Evolutionary conservation across 2,329 filamentous ascomycete species (phyloP).

Genomic region (Talaromyces sp.): DNA sequence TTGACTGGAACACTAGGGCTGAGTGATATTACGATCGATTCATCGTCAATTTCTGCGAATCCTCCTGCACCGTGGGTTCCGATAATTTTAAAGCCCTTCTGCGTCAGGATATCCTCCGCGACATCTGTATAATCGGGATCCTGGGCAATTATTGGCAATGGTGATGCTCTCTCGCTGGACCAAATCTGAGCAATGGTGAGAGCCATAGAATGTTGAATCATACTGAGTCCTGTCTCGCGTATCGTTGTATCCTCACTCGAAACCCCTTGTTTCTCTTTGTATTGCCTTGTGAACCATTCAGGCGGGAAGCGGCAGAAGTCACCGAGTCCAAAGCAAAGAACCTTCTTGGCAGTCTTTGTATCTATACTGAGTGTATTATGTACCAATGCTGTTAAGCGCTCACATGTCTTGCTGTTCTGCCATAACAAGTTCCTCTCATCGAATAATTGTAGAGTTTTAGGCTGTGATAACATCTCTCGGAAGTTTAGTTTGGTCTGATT

Average conservation of each 20-base stretch:
- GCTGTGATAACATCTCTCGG: constrained; percentile 23
- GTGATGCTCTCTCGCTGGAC: constrained; percentile 16
- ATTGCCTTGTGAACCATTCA: constrained; percentile 21
- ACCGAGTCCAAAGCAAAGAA: constrained; percentile 24
- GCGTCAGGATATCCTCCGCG: constrained; percentile 16
- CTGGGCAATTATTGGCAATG: constrained; percentile 18
- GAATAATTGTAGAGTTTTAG: constrained; percentile 23
- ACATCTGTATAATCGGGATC: constrained; percentile 23
- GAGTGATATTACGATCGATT: constrained; percentile 23
- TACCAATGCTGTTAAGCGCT: constrained; percentile 15
- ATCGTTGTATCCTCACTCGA: too few species aligned
- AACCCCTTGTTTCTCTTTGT: too few species aligned
- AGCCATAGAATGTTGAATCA: constrained; percentile 26
- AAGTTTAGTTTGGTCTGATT: constrained; percentile 23
- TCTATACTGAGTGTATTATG: constrained; percentile 17
- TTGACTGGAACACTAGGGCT: constrained; percentile 23
- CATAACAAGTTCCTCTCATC: constrained; percentile 20
- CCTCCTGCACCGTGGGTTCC: constrained; percentile 20
- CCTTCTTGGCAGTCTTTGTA: constrained; percentile 20
- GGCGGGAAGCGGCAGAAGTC: constrained; percentile 23
- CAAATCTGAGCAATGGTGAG: constrained; percentile 25
- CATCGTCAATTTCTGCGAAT: constrained; percentile 25
- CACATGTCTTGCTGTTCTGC: constrained; percentile 23
- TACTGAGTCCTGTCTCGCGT: too few species aligned
- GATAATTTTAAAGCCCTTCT: constrained; percentile 22